phyloP scores from a whole-genome alignment of 768 basidiomycete species.

The Russula brevipes region DNA sequence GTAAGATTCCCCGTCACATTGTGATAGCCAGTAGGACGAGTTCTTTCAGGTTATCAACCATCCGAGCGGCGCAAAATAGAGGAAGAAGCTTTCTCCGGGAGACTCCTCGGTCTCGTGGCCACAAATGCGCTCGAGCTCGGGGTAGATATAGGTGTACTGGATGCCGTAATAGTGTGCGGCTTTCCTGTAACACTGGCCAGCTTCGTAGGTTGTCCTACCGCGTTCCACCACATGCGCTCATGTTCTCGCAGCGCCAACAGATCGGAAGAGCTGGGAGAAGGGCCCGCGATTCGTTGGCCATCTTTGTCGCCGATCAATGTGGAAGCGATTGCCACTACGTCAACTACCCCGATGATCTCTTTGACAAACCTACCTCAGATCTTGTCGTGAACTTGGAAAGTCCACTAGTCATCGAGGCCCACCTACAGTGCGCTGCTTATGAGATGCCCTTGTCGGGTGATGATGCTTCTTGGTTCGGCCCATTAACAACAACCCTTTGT shows the following conservation, averaged over 20 bases:
- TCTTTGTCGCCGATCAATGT: conserved; percentile 62
- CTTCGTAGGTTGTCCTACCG: conserved; percentile 47
- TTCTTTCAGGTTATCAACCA: conserved; percentile 2
- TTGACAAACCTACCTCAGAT: conserved; percentile 55
- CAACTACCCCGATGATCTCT: conserved; percentile 63
- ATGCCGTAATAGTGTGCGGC: conserved; percentile 85
- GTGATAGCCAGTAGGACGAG: background rate
- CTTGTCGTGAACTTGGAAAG: conserved; percentile 70
- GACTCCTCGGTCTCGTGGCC: conserved; percentile 78
- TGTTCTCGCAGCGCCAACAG: conserved; percentile 68
- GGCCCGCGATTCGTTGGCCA: conserved; percentile 68
- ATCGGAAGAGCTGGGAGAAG: conserved; percentile 82
- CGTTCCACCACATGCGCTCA: background rate
- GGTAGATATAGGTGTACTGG: conserved; percentile 85
- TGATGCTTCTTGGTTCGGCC: conserved; percentile 72
- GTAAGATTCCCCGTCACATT: conserved; percentile 34
- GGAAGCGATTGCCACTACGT: conserved; percentile 76
- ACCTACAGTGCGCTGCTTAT: conserved; percentile 81
- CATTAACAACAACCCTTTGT: conserved; percentile 53
- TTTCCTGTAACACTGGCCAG: conserved; percentile 78
- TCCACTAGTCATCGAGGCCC: conserved; percentile 71
- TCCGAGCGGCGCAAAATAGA: conserved; percentile 83
- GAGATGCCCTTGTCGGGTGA: conserved; percentile 74
- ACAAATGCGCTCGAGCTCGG: conserved; percentile 90
- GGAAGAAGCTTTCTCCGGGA: conserved; percentile 78